phyloP scores from a whole-genome alignment of 176 grass and related monocot species.

The Cocos nucifera region DNA sequence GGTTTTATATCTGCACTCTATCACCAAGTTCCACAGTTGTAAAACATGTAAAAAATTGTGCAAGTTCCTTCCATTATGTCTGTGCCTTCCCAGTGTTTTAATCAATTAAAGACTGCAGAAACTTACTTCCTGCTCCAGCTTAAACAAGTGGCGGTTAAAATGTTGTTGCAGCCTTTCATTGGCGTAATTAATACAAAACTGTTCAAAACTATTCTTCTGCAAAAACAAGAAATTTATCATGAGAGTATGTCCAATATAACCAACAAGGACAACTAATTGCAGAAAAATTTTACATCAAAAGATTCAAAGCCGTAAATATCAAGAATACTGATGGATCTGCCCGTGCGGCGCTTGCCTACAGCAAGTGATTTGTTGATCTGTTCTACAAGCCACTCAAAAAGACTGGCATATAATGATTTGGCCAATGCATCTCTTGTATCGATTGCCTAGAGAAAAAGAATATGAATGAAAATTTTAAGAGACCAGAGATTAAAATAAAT shows the following conservation, averaged over 20 bases:
- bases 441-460: constrained; percentile 61
- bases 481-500: constrained; percentile 11
- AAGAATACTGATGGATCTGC: constrained; percentile 97
- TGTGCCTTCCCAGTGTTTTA: too few relatives aligned
- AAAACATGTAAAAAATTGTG: too few relatives aligned
- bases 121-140: constrained; percentile 89
- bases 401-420: constrained; percentile 91
- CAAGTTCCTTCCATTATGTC: too few relatives aligned
- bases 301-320: constrained; percentile 99
- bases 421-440: constrained; percentile 91
- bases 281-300: constrained; percentile 56
- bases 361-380: constrained; percentile 95
- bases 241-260: constrained; percentile 17
- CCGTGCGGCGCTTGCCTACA: constrained; percentile 69
- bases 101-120: not conserved
- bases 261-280: constrained; percentile 13
- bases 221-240: constrained; percentile 24
- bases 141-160: constrained; percentile 99
- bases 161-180: constrained; percentile 99
- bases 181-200: constrained; percentile 98
- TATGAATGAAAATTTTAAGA: constrained; percentile 7
- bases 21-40: too few relatives aligned
- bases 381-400: constrained; percentile 95
- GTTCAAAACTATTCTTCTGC: constrained; percentile 95
- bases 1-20: too few relatives aligned